Conservation (phyloP, 2,329 filamentous ascomycete genomes). For the Colletotrichum viniferum region DNA sequence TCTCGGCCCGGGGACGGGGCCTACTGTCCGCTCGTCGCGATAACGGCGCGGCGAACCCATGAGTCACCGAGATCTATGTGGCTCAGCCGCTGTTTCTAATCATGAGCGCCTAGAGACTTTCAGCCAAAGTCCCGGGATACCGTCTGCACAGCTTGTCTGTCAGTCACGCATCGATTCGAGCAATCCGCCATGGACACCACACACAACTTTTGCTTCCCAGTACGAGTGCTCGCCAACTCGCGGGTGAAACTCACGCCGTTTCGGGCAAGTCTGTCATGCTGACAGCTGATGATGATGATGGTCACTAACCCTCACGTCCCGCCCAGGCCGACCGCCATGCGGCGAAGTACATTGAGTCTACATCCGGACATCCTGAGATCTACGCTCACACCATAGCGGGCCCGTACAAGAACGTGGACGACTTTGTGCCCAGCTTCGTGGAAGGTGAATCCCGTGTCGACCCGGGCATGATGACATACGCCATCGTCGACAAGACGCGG, state of each 20-base stretch:
- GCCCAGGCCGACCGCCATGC: conserved; percentile 21
- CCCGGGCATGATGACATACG: conserved; percentile 20
- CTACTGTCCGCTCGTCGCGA: not conserved
- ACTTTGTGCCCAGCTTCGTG: conserved; percentile 19
- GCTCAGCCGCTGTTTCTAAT: not conserved
- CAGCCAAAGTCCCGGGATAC: not conserved
- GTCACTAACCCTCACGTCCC: not conserved
- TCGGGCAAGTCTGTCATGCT: not conserved
- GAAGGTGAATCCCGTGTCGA: conserved; percentile 8
- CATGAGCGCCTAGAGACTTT: not conserved
- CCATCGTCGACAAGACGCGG: conserved; percentile 33
- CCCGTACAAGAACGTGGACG: conserved; percentile 19
- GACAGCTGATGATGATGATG: not conserved
- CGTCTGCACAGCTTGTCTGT: not conserved
- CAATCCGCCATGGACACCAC: not conserved
- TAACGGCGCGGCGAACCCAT: not conserved
- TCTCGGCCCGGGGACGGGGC: not conserved
- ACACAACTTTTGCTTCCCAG: not conserved
- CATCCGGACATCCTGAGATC: conserved; percentile 19
- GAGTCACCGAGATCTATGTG: not conserved
- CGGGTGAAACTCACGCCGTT: conserved; percentile 24
- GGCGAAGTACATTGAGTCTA: conserved; percentile 2
- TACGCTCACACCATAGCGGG: conserved; percentile 24
- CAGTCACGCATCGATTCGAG: not conserved
- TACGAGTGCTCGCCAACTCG: conserved; percentile 9